phyloP scores from a whole-genome alignment of 1,139 yeast species.

The Geotrichum fermentans region DNA sequence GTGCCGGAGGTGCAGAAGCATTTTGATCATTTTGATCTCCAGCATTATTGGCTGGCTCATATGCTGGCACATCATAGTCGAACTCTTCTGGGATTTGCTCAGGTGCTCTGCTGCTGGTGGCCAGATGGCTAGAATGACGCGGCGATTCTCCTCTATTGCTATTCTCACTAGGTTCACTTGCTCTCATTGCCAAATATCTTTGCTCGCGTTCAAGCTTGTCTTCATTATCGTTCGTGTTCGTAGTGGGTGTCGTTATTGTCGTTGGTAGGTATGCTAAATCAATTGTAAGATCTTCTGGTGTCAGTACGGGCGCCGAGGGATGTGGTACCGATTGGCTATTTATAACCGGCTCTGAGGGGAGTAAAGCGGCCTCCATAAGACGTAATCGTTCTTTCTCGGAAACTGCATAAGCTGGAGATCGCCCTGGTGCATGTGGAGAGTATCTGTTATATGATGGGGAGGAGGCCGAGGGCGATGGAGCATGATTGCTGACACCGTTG shows the following conservation, averaged over 20 bases:
- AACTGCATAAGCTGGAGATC: conserved; percentile 6
- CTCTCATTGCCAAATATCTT: conserved; percentile 7
- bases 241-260: not conserved
- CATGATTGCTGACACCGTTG: conserved; percentile 13
- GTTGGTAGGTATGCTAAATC: not conserved
- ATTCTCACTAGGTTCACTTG: not conserved
- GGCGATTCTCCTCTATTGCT: not conserved
- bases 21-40: not conserved
- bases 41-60: conserved; percentile 7
- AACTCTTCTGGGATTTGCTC: conserved; percentile 3
- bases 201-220: conserved; percentile 17
- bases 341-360: conserved; percentile 51
- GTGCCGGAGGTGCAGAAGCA: not conserved
- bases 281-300: not conserved
- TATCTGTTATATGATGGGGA: not conserved
- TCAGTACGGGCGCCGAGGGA: not conserved
- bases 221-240: conserved; percentile 1
- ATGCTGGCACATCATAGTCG: conserved; percentile 20
- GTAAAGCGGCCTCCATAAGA: conserved; percentile 50
- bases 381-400: conserved; percentile 53
- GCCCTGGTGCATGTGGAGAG: not conserved
- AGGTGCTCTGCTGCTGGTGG: not conserved
- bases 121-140: not conserved
- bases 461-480: not conserved
- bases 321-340: not conserved